Percentiles rank a stretch among this genome's conserved stretches.
These are phyloP conservation scores for Suhomyces atakaporum DNA, from an alignment of 1,139 yeast species.

Conservation along the genomic window DNA sequence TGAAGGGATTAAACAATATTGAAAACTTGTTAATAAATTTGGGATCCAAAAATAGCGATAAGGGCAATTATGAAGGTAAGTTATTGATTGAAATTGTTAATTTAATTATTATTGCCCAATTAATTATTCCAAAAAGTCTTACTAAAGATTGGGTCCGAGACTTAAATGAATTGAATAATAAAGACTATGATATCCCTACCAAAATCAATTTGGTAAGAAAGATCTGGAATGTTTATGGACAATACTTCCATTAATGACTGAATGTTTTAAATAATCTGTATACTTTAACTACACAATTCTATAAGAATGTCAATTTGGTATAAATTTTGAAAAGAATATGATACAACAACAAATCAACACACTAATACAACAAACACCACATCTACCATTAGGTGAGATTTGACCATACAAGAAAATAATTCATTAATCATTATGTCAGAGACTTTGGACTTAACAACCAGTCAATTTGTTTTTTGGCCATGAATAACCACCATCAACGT, in stretches of 20 bases:
- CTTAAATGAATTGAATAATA: slow-evolving; percentile 51
- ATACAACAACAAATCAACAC: slow-evolving; percentile 6
- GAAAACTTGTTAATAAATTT: slow-evolving; percentile 50
- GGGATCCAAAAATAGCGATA: slow-evolving; percentile 15
- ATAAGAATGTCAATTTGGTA: slow-evolving; percentile 2
- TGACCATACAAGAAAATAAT: slow-evolving; percentile 7
- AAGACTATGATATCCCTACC: slow-evolving; percentile 25
- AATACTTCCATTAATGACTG: slow-evolving; percentile 28
- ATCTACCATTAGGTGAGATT: slow-evolving; percentile 4
- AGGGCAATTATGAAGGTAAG: slow-evolving; percentile 43
- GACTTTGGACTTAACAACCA: slow-evolving; percentile 12
- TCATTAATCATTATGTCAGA: slow-evolving; percentile 10
- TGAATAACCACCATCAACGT: slow-evolving; percentile 66
- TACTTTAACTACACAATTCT: slow-evolving; percentile 1
- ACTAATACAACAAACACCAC: slow-evolving; percentile 5
- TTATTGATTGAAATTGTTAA: slow-evolving; percentile 59
- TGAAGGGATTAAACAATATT: slow-evolving; percentile 56
- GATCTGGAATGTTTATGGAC: slow-evolving; percentile 57
- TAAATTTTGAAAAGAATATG: slow-evolving; percentile 6
- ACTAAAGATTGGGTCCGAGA: slow-evolving; percentile 56
- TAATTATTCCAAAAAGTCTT: slow-evolving; percentile 49
- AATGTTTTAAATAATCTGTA: no score
- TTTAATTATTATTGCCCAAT: slow-evolving; percentile 49
- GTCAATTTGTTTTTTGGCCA: slow-evolving; percentile 55
- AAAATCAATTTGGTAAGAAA: slow-evolving; percentile 50